These are phyloP conservation scores for Penicillium egyptiacum DNA, from an alignment of 495 filamentous ascomycete species.

Conservation along the genomic window DNA sequence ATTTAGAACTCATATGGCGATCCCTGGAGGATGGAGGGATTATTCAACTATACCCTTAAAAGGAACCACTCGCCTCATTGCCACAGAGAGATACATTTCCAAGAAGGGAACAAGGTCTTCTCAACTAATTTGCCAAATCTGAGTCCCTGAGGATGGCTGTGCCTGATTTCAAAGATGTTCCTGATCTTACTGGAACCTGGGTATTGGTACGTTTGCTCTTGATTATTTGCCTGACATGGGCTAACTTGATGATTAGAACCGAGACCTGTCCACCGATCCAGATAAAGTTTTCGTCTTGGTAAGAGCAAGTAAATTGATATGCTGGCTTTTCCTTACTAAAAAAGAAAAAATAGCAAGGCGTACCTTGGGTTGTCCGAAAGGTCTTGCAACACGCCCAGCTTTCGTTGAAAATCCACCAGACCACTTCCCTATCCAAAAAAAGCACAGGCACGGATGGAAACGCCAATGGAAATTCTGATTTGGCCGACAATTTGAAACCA, in stretches of 20 bases:
- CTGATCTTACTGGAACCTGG: conserved; percentile 21
- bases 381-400: conserved; percentile 17
- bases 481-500: not conserved
- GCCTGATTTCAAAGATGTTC: not conserved
- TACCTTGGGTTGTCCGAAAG: conserved; percentile 22
- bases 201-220: conserved; percentile 12
- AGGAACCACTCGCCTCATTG: not conserved
- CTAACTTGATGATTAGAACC: conserved; percentile 14
- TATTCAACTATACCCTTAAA: not conserved
- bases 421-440: not conserved
- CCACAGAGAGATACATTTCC: not conserved
- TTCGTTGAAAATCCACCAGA: conserved; percentile 19
- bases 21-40: not conserved
- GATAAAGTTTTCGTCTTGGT: conserved; percentile 22
- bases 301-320: not conserved
- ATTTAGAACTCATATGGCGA: not conserved
- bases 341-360: conserved; percentile 20
- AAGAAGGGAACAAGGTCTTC: not conserved
- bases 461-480: not conserved
- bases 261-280: conserved; percentile 23
- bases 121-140: not conserved
- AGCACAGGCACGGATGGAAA: not conserved
- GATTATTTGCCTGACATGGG: not conserved
- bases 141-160: conserved; percentile 11
- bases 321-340: not conserved